phyloP scores from a whole-genome alignment of 352 stramenopile species.

The Peronosclerospora sorghi region DNA sequence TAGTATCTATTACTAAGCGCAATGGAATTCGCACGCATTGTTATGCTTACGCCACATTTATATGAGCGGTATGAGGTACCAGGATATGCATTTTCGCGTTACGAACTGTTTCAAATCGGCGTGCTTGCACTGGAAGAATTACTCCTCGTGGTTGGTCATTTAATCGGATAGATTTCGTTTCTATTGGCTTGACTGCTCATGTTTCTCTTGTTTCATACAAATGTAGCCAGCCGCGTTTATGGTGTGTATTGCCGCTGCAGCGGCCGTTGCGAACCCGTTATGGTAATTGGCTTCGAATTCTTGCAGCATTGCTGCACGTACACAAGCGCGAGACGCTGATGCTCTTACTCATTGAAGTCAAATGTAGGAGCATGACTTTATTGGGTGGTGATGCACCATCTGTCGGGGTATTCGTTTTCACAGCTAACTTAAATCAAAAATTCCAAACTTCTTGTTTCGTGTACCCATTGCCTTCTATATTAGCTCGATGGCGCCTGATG shows the following conservation, averaged over 20 bases:
- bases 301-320: not conserved
- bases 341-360: not conserved
- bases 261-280: conserved; percentile 43
- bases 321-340: not conserved
- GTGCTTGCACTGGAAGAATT: conserved; percentile 52
- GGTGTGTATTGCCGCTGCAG: conserved; percentile 55
- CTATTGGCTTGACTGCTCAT: not conserved
- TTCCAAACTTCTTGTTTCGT: conserved; percentile 1
- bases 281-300: conserved; percentile 21
- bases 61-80: conserved; percentile 52
- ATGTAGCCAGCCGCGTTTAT: conserved; percentile 50
- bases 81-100: conserved; percentile 43
- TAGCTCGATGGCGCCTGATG: conserved; percentile 43
- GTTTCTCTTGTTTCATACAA: not conserved
- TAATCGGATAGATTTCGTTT: not conserved
- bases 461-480: conserved; percentile 14
- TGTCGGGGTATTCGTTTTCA: no score
- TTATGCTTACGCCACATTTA: conserved; percentile 51
- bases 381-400: no score
- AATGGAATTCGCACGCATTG: conserved; percentile 59
- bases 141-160: conserved; percentile 54
- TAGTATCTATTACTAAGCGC: conserved; percentile 61
- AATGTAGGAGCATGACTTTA: not conserved
- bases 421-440: conserved; percentile 30
- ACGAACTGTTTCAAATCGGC: conserved; percentile 66